Percentiles rank a stretch among this genome's conserved stretches.
These are phyloP conservation scores for Lotus japonicus DNA, from an alignment of 306 rosid species.

Conservation along the genomic window DNA sequence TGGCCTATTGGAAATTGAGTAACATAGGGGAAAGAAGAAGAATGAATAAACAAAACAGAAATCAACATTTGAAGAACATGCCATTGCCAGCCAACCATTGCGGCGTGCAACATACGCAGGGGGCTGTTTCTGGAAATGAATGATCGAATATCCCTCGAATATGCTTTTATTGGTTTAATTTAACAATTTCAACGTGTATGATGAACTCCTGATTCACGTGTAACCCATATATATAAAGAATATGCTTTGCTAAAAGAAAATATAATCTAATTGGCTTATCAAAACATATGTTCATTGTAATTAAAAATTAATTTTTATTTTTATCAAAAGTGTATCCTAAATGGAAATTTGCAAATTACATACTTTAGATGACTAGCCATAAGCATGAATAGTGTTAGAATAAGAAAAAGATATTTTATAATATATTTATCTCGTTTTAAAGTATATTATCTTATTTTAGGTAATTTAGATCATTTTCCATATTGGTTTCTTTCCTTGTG, in stretches of 20 bases:
- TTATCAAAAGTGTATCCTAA: too few species aligned
- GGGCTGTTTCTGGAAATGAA: background rate
- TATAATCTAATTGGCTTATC: background rate
- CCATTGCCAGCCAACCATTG: background rate
- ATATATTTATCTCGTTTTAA: too few species aligned
- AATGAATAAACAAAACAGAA: background rate
- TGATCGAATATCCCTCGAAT: conserved; percentile 5
- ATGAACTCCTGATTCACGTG: conserved; percentile 7
- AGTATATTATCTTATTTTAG: too few species aligned
- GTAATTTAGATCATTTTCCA: too few species aligned
- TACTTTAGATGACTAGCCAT: too few species aligned
- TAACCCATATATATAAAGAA: background rate
- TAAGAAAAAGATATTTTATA: too few species aligned
- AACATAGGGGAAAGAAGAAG: background rate
- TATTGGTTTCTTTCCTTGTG: too few species aligned
- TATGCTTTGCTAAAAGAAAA: background rate
- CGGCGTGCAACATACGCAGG: conserved; percentile 21
- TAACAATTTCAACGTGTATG: background rate
- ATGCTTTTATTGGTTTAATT: background rate
- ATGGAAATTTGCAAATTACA: too few species aligned
- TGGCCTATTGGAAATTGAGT: background rate
- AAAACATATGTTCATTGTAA: background rate
- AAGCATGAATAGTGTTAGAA: too few species aligned
- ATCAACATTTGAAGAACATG: conserved; percentile 1
- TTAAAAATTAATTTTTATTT: too few species aligned